Base-by-base conservation (phyloP, 768 basidiomycete species). In the Tylopilus sp. region DNA sequence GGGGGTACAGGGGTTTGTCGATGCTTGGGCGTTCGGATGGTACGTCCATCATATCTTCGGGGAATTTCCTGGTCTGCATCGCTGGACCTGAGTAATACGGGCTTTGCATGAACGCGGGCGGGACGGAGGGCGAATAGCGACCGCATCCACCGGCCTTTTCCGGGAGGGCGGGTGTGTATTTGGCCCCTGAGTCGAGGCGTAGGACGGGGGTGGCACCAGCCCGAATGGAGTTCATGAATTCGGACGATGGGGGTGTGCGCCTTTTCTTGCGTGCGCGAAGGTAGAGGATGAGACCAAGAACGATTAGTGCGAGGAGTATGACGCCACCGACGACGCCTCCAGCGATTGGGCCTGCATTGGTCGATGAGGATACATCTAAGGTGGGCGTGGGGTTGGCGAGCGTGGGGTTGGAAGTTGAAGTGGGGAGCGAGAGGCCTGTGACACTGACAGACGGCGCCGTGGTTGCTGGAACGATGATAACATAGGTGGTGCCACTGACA, bases 231-330 rank as follows among this genome's bases (percentile, higher is more conserved):
- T 67, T 62, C 38, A 80, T 65, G 63, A 85, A 85, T 56, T 83
- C 82, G 17, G 81, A 73, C 15, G 83, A 83, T 4, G 85, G 85
- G 1, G 81, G 73, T n/a, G 69, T 72, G 45, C 70, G 75, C 22
- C 62, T 71, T 38, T 71, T 71, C 18, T 48, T 50, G 20, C 75
- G 75, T 17, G 73, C 70, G 38, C 75, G 77, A 13, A 74, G 58
- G 54, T 75, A 61, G 41, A 79, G 35, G 43, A 82, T 52, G n/a
- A 70, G 28, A 28, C 58, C 69, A 8, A 75, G 47, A 6, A 63
- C 41, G 15, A 74, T 30, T 41, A 78, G 56, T 10, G 67, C 53
- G 49, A 79, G 53, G 39, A 77, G 53, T 9, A 74, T 52, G 30
- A 79, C 62, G 26, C 71, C 74, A n/a, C 79, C 82, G 17, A 85